A percentile compares a stretch with the other conserved stretches of the same genome.
Evolutionary conservation across 371 early-diverging fungal species (phyloP).

Genomic region (Quaeritorhiza haematococci): DNA sequence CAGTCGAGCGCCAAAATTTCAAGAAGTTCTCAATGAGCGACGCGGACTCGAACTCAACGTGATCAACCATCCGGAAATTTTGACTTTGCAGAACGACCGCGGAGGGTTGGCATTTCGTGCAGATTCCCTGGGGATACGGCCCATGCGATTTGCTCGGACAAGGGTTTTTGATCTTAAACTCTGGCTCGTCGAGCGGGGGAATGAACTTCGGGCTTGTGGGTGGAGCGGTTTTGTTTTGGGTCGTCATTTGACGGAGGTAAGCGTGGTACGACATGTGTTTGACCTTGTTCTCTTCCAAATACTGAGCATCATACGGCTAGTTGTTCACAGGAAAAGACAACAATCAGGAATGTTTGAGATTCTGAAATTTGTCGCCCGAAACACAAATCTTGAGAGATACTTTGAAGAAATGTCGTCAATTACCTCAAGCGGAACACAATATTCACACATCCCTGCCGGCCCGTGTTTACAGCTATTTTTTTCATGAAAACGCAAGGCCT

Average conservation of each 20-base stretch:
- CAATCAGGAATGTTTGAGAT: not conserved
- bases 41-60: slow-evolving; percentile 94
- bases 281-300: slow-evolving; percentile 84
- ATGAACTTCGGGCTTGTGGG: slow-evolving; percentile 26
- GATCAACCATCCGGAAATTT: slow-evolving; percentile 96
- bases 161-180: slow-evolving; percentile 69
- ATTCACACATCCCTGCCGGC: slow-evolving; percentile 92
- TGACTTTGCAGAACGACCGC: slow-evolving; percentile 87
- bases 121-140: slow-evolving; percentile 91
- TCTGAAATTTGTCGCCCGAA: not conserved
- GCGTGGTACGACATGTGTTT: slow-evolving; percentile 97
- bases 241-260: slow-evolving; percentile 72
- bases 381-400: not conserved
- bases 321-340: no score
- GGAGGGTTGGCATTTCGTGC: slow-evolving; percentile 95
- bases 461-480: slow-evolving; percentile 81
- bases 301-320: slow-evolving; percentile 84
- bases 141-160: slow-evolving; percentile 77
- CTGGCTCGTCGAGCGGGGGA: slow-evolving; percentile 82
- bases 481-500: not conserved
- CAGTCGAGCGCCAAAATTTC: slow-evolving; percentile 81
- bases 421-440: slow-evolving; percentile 88
- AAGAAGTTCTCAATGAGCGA: slow-evolving; percentile 85
- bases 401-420: slow-evolving; percentile 24
- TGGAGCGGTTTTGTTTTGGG: slow-evolving; percentile 52